Evolutionary conservation across 768 basidiomycete species (phyloP), one percentile per base, ranked within the genome.

Genomic region (Tulasnella sp.): DNA sequence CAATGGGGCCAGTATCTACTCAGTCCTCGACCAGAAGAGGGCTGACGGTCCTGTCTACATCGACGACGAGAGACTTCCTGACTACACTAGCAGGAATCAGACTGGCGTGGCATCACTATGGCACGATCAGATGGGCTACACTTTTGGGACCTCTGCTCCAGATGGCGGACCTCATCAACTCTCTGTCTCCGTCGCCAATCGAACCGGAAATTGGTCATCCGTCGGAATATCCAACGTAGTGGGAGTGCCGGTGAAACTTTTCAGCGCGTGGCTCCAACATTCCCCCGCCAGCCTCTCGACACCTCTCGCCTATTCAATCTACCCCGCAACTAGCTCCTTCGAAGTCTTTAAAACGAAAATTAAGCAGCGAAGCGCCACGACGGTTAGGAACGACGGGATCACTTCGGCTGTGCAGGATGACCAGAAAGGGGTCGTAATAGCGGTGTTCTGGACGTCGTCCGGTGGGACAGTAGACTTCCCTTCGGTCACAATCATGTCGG

Each of bases 81-180:
- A 19, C n/a, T n/a, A 48, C 45, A 47, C 55, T 15, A 48, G 17
- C 11, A n/a, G 47, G 21, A n/a, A 29, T 47, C 34, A 34, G 47
- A 21, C 41, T 15, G 55, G 55, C 43, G 52, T 54, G 44, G 65
- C 67, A 5, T 74, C 80, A 3, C 71, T 87, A 10, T 86, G 82
- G 80, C 85, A 87, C 65, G 82, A 75, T 44, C 71, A 74, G 47
- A 76, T 84, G n/a, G 86, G 86, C 2, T 87, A 86, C 65, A 60
- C 69, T 5, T 77, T 86, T 64, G 67, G 73, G 19, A 64, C 64
- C n/a, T 67, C 67, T 1, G n/a, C 56, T 64, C 70, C 42, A 26
- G 19, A 34, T 2, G 15, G 21, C 19, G 32, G 38, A 5, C 38
- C 23, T 26, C 4, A 34, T n/a, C 60, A 66, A 9, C 66, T 76